phyloP scores from a whole-genome alignment of 805 yeast species.

The Kodamaea kakaduensis region DNA sequence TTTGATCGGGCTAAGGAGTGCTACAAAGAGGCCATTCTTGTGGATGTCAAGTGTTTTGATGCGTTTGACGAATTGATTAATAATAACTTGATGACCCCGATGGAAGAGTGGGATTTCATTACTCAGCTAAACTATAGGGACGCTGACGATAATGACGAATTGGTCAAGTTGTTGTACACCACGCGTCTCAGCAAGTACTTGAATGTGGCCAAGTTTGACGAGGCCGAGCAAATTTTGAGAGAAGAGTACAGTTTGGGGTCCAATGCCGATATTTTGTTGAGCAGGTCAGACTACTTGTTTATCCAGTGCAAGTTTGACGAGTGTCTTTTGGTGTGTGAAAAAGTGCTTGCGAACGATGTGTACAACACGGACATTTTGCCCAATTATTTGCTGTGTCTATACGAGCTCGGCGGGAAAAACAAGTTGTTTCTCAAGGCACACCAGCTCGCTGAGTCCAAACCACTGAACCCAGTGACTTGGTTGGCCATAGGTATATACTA shows the following conservation, averaged over 20 bases:
- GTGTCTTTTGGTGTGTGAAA: slow-evolving; percentile 72
- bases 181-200: slow-evolving; percentile 71
- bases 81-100: slow-evolving; percentile 72
- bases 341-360: slow-evolving; percentile 54
- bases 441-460: slow-evolving; percentile 78
- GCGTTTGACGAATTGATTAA: slow-evolving; percentile 78
- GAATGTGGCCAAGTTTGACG: slow-evolving; percentile 53
- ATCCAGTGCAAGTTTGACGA: slow-evolving; percentile 75
- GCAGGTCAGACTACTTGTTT: slow-evolving; percentile 66
- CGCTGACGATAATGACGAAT: slow-evolving; percentile 74
- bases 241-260: slow-evolving; percentile 70
- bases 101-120: slow-evolving; percentile 82
- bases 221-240: slow-evolving; percentile 59
- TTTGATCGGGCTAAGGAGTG: slow-evolving; percentile 84
- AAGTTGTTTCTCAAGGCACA: slow-evolving; percentile 79
- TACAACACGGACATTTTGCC: slow-evolving; percentile 72
- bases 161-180: slow-evolving; percentile 72
- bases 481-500: slow-evolving; percentile 90
- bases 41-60: slow-evolving; percentile 89
- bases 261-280: slow-evolving; percentile 64
- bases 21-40: slow-evolving; percentile 77
- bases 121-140: slow-evolving; percentile 61
- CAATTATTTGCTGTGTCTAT: slow-evolving; percentile 74
- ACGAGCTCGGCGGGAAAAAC: slow-evolving; percentile 80
- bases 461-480: slow-evolving; percentile 83